Base-by-base conservation (phyloP, 768 basidiomycete genomes). In the Macrolepiota dolichaula region DNA sequence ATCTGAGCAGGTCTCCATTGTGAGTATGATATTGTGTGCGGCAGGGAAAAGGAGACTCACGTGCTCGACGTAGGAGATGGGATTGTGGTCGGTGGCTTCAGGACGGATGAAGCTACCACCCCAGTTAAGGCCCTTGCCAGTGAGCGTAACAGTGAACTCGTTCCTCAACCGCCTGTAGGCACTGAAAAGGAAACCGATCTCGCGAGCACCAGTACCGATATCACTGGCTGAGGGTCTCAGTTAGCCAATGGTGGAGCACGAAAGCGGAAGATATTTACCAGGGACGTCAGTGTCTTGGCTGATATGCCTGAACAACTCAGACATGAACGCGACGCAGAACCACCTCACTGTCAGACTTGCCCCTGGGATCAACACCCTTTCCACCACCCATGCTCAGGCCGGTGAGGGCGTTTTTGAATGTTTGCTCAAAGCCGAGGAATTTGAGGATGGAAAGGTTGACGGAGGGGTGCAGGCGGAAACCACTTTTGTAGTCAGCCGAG, bases 331-430 rank as follows among this genome's bases (percentile, higher is more conserved):
- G 46, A 73, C 68, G 72, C 85, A 87, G 81, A 91, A 91, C 55
- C 84, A 79, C 64, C 76, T 90, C 88, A 67, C 71, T 75, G 76
- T 90, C 88, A 22, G 84, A 85, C 76, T 88, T 89, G 70, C 88
- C 88, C 83, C 90, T 91, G 72, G 88, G 88, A 76, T 90, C 86
- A 67, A 91, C 89, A 74, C 89, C 89, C 77, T 91, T 91, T 62
- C 86, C 88, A 65, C 88, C 88, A 66, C 89, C 89, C 87, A 90
- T 90, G 74, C 76, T 83, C 59, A 89, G 76, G 35, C 88, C 88
- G 13, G 89, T 90, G 27, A 91, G 79, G 38, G 89, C 89, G 74
- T 91, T 89, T 76, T 89, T 89, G 83, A 89, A 89, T 63, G 82
- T 85, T 73, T 91, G 89, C 75, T 91, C 89, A 74, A 89, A 88